phyloP scores from a whole-genome alignment of 169 alveolate genomes.

The Perkinsus marinus region DNA sequence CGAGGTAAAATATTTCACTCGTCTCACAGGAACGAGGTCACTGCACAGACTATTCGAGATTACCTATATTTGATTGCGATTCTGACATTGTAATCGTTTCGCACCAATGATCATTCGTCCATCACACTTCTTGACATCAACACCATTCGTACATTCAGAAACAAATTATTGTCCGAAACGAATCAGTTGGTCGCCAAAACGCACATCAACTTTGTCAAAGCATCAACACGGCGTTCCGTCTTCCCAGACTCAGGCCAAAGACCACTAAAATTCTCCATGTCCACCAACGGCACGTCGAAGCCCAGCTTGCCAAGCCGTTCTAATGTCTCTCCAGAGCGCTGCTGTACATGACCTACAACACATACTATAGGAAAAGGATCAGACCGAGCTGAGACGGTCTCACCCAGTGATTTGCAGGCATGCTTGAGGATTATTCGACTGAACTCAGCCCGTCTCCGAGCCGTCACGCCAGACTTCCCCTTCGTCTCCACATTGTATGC shows the following conservation, averaged over 20 bases:
- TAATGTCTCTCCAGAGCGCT: background rate
- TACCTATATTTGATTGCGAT: too few relatives aligned
- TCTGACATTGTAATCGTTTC: too few relatives aligned
- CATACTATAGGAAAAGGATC: background rate
- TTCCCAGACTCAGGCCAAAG: background rate
- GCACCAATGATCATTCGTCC: too few relatives aligned
- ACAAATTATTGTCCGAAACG: background rate
- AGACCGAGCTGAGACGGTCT: too few relatives aligned
- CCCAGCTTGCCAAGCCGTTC: background rate
- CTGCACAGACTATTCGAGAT: too few relatives aligned
- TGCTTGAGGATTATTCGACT: background rate
- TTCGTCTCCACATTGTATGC: background rate
- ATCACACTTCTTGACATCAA: background rate
- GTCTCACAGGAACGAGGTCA: too few relatives aligned
- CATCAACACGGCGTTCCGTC: background rate
- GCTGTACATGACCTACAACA: background rate
- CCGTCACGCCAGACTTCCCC: background rate
- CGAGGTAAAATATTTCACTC: too few relatives aligned
- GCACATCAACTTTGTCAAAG: background rate
- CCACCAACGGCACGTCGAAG: background rate
- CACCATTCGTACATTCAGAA: background rate
- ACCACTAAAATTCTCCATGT: background rate
- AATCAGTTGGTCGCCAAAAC: background rate
- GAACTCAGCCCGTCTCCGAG: background rate
- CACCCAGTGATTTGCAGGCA: background rate